Percentiles rank a stretch among this genome's conserved stretches.
These are phyloP conservation scores for Phytophthora parvispora DNA, from an alignment of 352 stramenopile species.

Conservation along the genomic window DNA sequence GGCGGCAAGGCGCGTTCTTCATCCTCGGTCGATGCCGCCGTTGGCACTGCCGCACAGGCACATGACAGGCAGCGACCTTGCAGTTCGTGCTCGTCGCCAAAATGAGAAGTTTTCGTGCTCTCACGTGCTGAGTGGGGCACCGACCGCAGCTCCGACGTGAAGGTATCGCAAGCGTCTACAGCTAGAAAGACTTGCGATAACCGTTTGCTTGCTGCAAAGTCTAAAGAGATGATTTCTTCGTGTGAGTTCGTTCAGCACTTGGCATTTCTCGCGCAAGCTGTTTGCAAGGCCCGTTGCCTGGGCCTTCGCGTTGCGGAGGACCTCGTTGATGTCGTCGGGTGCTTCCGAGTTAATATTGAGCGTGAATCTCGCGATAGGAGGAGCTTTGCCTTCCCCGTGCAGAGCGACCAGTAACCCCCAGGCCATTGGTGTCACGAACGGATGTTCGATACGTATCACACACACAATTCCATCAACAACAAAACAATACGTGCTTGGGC, in stretches of 20 bases:
- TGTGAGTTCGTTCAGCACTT: conserved; percentile 27
- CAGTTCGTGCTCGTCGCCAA: not conserved
- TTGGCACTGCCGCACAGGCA: not conserved
- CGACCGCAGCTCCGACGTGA: not conserved
- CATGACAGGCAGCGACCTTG: not conserved
- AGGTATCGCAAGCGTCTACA: too few relatives aligned
- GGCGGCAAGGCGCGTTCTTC: not conserved
- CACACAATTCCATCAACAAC: too few relatives aligned
- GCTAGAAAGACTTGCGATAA: too few relatives aligned
- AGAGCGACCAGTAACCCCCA: conserved; percentile 77
- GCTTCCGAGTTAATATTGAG: conserved; percentile 45
- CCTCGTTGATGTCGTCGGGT: conserved; percentile 35
- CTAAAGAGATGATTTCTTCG: too few relatives aligned
- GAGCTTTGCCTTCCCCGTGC: conserved; percentile 55
- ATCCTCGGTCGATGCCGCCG: not conserved
- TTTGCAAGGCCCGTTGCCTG: conserved; percentile 42
- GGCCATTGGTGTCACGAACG: conserved; percentile 75
- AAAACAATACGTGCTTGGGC: too few relatives aligned
- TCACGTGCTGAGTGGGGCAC: not conserved
- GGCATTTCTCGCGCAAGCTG: conserved; percentile 53
- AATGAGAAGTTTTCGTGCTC: not conserved
- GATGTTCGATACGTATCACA: too few relatives aligned
- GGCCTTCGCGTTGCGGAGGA: conserved; percentile 33
- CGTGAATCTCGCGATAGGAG: conserved; percentile 47
- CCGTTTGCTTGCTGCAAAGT: too few relatives aligned